Evolutionary conservation across 208 protist genomes (phyloP).

Genomic region (Eutreptiella sp.): DNA sequence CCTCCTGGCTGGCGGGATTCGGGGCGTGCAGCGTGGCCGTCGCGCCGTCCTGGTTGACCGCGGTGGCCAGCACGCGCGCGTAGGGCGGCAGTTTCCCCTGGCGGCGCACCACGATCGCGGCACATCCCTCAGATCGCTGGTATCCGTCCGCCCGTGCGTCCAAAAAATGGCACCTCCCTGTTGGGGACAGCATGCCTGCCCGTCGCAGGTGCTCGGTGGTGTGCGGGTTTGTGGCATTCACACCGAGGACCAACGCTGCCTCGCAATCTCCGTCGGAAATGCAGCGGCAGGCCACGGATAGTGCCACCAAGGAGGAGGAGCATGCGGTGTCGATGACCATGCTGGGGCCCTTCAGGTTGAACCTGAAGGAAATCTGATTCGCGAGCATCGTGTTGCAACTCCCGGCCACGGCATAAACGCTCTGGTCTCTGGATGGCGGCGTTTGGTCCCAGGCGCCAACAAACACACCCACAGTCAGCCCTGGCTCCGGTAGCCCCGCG

Average conservation of each 20-base stretch:
- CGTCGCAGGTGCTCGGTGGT: too few species aligned
- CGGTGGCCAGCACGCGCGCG: conserved; percentile 29
- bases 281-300: conserved; percentile 37
- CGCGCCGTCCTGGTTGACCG: conserved; percentile 47
- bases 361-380: conserved; percentile 45
- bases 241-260: background rate
- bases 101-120: conserved; percentile 49
- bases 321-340: conserved; percentile 57
- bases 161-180: conserved; percentile 55
- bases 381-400: conserved; percentile 27
- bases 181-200: conserved; percentile 2
- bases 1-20: conserved; percentile 25
- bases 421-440: too few species aligned
- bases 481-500: too few species aligned
- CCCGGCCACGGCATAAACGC: too few species aligned
- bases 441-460: too few species aligned
- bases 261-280: conserved; percentile 17
- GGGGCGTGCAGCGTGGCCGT: conserved; percentile 12
- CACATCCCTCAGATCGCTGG: conserved; percentile 46
- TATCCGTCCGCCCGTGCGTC: conserved; percentile 57
- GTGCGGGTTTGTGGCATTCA: conserved; percentile 37
- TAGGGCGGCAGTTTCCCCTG: background rate
- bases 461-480: too few species aligned
- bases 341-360: conserved; percentile 47
- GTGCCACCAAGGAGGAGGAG: conserved; percentile 50